phyloP scores from a whole-genome alignment of 2,329 filamentous ascomycete species.

The Diaporthe vexans region DNA sequence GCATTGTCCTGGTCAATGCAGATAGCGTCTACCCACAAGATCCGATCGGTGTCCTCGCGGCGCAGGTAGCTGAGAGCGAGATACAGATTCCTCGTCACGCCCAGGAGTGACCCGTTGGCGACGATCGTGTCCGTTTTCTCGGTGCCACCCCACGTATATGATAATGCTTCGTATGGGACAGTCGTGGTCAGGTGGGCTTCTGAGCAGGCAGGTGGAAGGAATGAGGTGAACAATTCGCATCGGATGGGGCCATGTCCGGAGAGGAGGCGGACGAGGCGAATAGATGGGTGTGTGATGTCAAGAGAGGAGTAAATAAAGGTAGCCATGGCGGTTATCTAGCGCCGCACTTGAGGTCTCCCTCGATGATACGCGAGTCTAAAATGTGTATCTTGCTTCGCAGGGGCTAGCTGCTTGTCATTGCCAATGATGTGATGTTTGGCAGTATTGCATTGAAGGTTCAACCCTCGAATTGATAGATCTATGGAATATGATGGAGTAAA shows the following conservation, averaged over 20 bases:
- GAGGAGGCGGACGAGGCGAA: background rate
- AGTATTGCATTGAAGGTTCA: too few species aligned
- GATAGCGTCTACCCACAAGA: background rate
- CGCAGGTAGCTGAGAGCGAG: constrained; percentile 10
- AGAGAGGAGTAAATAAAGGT: background rate
- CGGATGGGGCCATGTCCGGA: background rate
- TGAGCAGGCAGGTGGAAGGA: background rate
- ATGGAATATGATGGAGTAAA: too few species aligned
- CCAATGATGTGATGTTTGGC: too few species aligned
- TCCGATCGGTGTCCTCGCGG: constrained; percentile 6
- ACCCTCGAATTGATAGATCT: too few species aligned
- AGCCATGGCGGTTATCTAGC: background rate
- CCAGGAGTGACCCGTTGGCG: background rate
- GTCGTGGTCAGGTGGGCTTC: background rate
- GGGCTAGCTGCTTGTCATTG: too few species aligned
- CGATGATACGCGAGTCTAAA: background rate
- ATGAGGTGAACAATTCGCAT: background rate
- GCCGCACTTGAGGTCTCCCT: too few species aligned
- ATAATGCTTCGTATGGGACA: background rate
- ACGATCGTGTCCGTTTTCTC: background rate
- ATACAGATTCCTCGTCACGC: constrained; percentile 10
- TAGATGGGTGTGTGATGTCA: background rate
- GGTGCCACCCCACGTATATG: background rate
- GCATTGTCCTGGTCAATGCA: background rate
- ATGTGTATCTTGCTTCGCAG: background rate